These are phyloP conservation scores for Nepenthes alata DNA, from an alignment of 179 eudicot genomes.

Conservation along the genomic window DNA sequence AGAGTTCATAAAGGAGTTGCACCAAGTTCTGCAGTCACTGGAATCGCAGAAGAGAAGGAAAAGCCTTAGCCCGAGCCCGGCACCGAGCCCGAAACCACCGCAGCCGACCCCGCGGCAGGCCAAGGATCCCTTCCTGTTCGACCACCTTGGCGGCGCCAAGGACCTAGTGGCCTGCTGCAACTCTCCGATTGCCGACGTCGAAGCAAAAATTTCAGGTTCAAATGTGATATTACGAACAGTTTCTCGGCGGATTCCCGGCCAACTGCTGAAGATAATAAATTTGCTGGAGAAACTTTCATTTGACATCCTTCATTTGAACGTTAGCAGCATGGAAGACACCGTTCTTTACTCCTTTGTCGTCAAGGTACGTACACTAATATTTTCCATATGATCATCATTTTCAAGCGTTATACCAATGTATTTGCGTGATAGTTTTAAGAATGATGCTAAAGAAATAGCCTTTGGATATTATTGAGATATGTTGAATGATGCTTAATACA, in stretches of 20 bases:
- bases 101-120: constrained; percentile 25
- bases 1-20: constrained; percentile 82
- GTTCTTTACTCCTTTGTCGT: constrained; percentile 76
- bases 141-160: constrained; percentile 9
- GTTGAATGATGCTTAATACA: background rate
- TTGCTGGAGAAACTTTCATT: constrained; percentile 57
- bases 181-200: constrained; percentile 75
- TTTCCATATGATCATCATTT: too few species aligned
- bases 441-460: too few species aligned
- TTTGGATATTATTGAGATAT: background rate
- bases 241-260: constrained; percentile 59
- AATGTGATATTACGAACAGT: constrained; percentile 64
- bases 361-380: constrained; percentile 37
- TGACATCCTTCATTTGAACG: constrained; percentile 78
- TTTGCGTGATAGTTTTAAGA: too few species aligned
- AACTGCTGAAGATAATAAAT: constrained; percentile 51
- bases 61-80: constrained; percentile 73
- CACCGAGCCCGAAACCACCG: constrained; percentile 38
- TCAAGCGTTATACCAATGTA: too few species aligned
- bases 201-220: constrained; percentile 79
- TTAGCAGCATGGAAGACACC: constrained; percentile 96
- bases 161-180: constrained; percentile 74
- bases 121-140: constrained; percentile 10
- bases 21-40: constrained; percentile 65
- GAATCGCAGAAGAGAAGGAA: constrained; percentile 80